Evolutionary conservation across 2,329 filamentous ascomycete genomes (phyloP).

Genomic region (Xylaria sp.): DNA sequence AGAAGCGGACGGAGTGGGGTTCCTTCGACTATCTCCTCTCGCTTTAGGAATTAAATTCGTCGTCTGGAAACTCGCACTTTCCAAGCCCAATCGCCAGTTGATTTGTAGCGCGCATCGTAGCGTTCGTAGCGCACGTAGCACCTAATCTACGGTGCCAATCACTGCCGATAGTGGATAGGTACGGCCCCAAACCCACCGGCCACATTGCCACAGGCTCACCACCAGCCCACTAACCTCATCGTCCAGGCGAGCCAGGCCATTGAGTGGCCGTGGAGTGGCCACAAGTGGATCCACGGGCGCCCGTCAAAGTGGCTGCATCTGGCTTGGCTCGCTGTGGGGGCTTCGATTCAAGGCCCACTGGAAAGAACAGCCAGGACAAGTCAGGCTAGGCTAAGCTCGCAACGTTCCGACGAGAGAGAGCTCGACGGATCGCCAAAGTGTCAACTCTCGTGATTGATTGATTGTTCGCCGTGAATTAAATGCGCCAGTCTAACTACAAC

Average conservation of each 20-base stretch:
- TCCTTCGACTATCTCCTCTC: neutral
- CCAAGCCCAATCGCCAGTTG: too few relatives aligned
- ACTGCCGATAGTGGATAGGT: neutral
- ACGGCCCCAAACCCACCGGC: neutral
- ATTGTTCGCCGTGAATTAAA: neutral
- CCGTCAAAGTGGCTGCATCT: neutral
- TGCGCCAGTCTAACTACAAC: neutral
- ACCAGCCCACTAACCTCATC: neutral
- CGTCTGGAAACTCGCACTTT: neutral
- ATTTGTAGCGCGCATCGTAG: neutral
- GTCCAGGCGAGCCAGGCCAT: neutral
- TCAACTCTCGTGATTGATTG: slow-evolving; percentile 6
- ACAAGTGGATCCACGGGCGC: neutral
- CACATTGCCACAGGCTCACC: neutral
- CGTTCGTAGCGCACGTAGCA: neutral
- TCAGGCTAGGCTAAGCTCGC: neutral
- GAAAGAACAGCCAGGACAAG: neutral
- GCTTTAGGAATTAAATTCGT: neutral
- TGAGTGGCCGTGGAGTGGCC: neutral
- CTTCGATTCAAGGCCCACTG: neutral
- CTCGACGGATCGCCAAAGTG: neutral
- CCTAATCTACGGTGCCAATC: neutral
- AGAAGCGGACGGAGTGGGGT: too few relatives aligned
- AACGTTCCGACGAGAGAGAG: neutral
- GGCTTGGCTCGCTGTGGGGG: neutral